Percentiles rank a stretch among this genome's conserved stretches.
Evolutionary conservation across 345 rosid species (phyloP).

Genomic region (Camelina laxa): DNA sequence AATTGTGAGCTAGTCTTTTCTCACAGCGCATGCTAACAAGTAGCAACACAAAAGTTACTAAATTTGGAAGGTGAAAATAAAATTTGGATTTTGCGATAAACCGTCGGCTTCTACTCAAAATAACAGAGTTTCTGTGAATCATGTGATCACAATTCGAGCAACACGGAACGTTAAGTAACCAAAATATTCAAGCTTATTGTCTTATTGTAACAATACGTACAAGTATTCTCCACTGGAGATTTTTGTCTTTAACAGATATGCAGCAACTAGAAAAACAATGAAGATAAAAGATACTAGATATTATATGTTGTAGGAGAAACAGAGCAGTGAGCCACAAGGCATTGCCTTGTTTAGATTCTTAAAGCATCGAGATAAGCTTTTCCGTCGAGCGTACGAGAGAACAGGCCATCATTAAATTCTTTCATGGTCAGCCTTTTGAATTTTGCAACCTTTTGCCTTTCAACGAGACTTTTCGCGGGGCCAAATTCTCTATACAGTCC

Average conservation of each 20-base stretch:
- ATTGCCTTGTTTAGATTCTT: constrained; percentile 30
- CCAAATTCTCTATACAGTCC: constrained; percentile 43
- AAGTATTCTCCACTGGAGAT: constrained; percentile 23
- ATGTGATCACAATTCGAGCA: constrained; percentile 25
- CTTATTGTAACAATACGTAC: constrained; percentile 14
- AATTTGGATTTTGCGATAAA: background rate
- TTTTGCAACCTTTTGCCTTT: constrained; percentile 31
- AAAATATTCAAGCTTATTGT: constrained; percentile 19
- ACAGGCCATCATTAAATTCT: constrained; percentile 31
- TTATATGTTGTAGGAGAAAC: background rate
- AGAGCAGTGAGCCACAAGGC: constrained; percentile 11
- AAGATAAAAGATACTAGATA: background rate
- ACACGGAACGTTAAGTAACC: constrained; percentile 6
- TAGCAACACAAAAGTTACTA: constrained; percentile 10
- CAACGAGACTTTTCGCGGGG: constrained; percentile 42
- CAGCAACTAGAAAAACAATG: constrained; percentile 4
- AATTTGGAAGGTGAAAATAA: background rate
- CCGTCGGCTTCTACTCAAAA: background rate
- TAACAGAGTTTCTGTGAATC: constrained; percentile 15
- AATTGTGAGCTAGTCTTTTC: constrained; percentile 21
- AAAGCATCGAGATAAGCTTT: constrained; percentile 44
- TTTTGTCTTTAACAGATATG: background rate
- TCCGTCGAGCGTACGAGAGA: constrained; percentile 37
- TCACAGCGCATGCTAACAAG: constrained; percentile 26
- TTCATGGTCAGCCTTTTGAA: constrained; percentile 37